Percentiles rank a stretch among this genome's conserved stretches.
phyloP scores from a whole-genome alignment of 2,329 filamentous ascomycete genomes.

The Fonsecaea pedrosoi region DNA sequence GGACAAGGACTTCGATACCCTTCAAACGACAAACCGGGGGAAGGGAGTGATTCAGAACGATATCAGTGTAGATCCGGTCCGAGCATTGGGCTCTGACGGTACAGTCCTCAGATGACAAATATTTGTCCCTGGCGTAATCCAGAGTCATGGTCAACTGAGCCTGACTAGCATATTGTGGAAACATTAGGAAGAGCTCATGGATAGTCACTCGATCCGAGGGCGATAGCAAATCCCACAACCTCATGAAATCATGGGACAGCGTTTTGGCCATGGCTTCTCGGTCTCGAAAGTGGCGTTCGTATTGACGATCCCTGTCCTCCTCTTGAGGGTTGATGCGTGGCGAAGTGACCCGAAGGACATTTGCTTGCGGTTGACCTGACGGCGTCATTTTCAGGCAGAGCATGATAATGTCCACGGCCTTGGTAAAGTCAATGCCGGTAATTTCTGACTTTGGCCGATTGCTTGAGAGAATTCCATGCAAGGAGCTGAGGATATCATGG shows the following conservation, averaged over 20 bases:
- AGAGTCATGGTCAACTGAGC: constrained; percentile 21
- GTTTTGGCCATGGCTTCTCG: constrained; percentile 26
- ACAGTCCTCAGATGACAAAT: constrained; percentile 17
- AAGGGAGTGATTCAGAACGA: constrained; percentile 27
- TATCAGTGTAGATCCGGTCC: constrained; percentile 26
- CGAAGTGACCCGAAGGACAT: not conserved
- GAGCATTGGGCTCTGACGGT: constrained; percentile 22
- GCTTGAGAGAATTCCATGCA: constrained; percentile 28
- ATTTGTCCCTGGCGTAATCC: constrained; percentile 26
- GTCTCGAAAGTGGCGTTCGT: constrained; percentile 30
- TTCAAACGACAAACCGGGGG: constrained; percentile 25
- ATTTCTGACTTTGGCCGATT: constrained; percentile 21
- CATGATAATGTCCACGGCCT: constrained; percentile 25
- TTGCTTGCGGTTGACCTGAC: constrained; percentile 1
- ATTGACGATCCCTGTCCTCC: constrained; percentile 28
- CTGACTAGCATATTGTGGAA: constrained; percentile 27
- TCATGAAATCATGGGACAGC: constrained; percentile 25
- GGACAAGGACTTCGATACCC: constrained; percentile 30
- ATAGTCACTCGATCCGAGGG: constrained; percentile 11
- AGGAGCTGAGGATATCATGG: constrained; percentile 33
- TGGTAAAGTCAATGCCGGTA: constrained; percentile 22
- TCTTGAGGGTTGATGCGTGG: constrained; percentile 14
- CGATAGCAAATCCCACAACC: constrained; percentile 24
- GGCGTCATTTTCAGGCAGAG: constrained; percentile 30
- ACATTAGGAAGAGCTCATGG: constrained; percentile 28